phyloP scores from a whole-genome alignment of 2,329 filamentous ascomycete species.

The Capronia americana region DNA sequence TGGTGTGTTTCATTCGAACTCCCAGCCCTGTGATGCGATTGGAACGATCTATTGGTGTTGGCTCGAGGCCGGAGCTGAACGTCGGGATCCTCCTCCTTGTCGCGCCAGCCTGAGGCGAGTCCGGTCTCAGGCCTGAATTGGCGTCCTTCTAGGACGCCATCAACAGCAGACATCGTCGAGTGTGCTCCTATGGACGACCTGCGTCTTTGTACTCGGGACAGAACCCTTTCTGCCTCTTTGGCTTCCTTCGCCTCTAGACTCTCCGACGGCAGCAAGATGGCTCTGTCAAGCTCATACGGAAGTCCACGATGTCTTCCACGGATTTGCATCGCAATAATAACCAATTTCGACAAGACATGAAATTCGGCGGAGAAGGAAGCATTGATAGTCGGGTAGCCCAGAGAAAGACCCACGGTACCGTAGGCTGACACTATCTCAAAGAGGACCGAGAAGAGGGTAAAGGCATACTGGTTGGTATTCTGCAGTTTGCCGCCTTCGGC shows the following conservation, averaged over 20 bases:
- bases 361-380: constrained; percentile 86
- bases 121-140: constrained; percentile 35
- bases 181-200: constrained; percentile 29
- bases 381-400: constrained; percentile 79
- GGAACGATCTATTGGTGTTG: constrained; percentile 28
- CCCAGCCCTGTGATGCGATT: constrained; percentile 18
- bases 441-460: constrained; percentile 72
- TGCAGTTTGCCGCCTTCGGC: constrained; percentile 78
- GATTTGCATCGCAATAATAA: constrained; percentile 71
- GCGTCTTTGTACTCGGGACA: constrained; percentile 34
- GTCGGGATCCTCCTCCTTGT: constrained; percentile 15
- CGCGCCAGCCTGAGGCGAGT: constrained; percentile 25
- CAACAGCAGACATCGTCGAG: constrained; percentile 33
- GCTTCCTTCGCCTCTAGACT: constrained; percentile 39
- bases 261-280: constrained; percentile 68
- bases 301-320: constrained; percentile 70
- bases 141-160: constrained; percentile 33
- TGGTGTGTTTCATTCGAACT: constrained; percentile 22
- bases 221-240: constrained; percentile 36
- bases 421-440: constrained; percentile 92
- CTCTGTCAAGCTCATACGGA: constrained; percentile 71
- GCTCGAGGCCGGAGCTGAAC: constrained; percentile 22
- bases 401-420: constrained; percentile 88
- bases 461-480: constrained; percentile 62
- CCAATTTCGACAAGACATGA: constrained; percentile 69